Percentiles rank a stretch among this genome's conserved stretches.
These are phyloP conservation scores for Candida taoyuanica DNA, from an alignment of 805 yeast species.

Conservation along the genomic window DNA sequence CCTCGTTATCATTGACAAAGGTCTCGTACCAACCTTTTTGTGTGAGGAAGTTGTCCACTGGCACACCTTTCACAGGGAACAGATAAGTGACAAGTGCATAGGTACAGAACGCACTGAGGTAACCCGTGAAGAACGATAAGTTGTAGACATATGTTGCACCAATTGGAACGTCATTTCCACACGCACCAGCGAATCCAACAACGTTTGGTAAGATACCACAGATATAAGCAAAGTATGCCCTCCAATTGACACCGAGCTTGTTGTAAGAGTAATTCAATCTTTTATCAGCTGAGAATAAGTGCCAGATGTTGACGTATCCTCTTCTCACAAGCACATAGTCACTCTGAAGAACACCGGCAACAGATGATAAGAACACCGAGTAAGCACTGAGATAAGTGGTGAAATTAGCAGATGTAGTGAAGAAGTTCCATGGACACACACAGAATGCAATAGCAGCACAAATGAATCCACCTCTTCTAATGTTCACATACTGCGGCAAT, in stretches of 20 bases:
- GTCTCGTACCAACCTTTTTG: constrained; percentile 48
- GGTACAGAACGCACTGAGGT: constrained; percentile 49
- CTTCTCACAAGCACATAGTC: constrained; percentile 73
- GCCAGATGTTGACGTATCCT: constrained; percentile 61
- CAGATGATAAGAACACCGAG: constrained; percentile 75
- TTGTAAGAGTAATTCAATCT: constrained; percentile 55
- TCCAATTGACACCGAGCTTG: constrained; percentile 69
- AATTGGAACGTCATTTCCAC: constrained; percentile 66
- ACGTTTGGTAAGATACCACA: constrained; percentile 80
- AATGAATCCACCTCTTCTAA: constrained; percentile 76
- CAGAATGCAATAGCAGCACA: constrained; percentile 69
- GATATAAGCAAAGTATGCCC: constrained; percentile 77
- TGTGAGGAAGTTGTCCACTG: constrained; percentile 33
- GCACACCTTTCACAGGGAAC: constrained; percentile 49
- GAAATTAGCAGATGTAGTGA: constrained; percentile 64
- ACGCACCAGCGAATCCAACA: constrained; percentile 84
- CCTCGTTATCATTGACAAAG: constrained; percentile 12
- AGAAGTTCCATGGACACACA: constrained; percentile 82
- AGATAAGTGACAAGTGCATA: constrained; percentile 49
- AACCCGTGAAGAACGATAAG: constrained; percentile 76
- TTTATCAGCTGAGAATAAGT: constrained; percentile 49
- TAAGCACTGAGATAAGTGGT: constrained; percentile 79
- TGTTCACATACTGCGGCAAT: constrained; percentile 59
- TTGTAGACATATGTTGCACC: constrained; percentile 76
- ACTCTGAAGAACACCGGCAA: constrained; percentile 68